phyloP scores from a whole-genome alignment of 2,329 filamentous ascomycete genomes.

The Dothidotthia symphoricarpi region DNA sequence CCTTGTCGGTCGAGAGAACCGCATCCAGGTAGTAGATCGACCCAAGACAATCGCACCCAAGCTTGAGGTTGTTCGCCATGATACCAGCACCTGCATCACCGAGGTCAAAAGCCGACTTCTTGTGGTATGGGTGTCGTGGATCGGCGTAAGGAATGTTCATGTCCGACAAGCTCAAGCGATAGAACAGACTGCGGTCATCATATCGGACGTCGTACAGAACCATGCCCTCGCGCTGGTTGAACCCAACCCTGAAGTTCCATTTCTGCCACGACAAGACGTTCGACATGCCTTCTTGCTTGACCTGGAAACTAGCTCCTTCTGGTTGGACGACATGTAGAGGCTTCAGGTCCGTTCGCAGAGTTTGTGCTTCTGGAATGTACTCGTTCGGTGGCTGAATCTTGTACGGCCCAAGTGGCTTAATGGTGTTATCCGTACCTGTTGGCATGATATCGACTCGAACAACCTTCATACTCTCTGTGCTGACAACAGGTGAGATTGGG shows the following conservation, averaged over 20 bases:
- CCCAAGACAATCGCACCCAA: constrained; percentile 69
- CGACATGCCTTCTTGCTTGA: constrained; percentile 54
- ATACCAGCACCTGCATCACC: constrained; percentile 65
- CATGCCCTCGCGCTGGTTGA: constrained; percentile 68
- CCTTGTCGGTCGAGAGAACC: constrained; percentile 59
- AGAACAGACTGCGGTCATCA: constrained; percentile 64
- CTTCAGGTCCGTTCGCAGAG: constrained; percentile 61
- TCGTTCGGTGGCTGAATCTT: constrained; percentile 61
- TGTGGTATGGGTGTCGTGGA: constrained; percentile 65
- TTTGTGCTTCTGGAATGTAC: constrained; percentile 64
- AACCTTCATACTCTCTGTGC: constrained; percentile 61
- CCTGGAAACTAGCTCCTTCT: constrained; percentile 61
- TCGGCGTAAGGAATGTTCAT: constrained; percentile 66
- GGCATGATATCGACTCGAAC: constrained; percentile 68
- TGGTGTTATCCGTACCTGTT: constrained; percentile 62
- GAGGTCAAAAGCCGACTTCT: constrained; percentile 68
- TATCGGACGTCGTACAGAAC: constrained; percentile 67
- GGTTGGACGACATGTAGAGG: constrained; percentile 64
- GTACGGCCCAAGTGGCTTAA: constrained; percentile 57
- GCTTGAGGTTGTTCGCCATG: constrained; percentile 67
- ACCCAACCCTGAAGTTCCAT: constrained; percentile 68
- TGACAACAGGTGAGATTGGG: constrained; percentile 66
- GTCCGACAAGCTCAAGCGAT: constrained; percentile 64
- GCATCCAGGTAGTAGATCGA: constrained; percentile 67
- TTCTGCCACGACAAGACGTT: constrained; percentile 65